phyloP scores from a whole-genome alignment of 1,284 basidiomycete species.

The Cutaneotrichosporon mucoides region DNA sequence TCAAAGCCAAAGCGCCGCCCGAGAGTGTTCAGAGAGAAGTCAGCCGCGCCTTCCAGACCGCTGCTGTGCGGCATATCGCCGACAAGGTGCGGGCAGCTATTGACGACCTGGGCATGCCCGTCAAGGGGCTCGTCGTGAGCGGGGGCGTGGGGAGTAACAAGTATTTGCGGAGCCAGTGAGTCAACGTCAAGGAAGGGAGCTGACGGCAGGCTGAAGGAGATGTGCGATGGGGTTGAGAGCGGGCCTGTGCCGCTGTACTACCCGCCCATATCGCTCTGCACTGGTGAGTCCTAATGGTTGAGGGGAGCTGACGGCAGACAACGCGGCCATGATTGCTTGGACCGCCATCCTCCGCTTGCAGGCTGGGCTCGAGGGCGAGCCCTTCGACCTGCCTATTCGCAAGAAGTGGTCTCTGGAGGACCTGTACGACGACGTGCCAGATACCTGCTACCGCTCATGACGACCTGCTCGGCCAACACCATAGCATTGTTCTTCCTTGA shows the following conservation, averaged over 20 bases:
- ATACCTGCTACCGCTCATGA: not conserved
- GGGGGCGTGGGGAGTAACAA: slow-evolving; percentile 87
- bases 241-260: slow-evolving; percentile 48
- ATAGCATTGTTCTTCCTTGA: no score
- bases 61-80: slow-evolving; percentile 67
- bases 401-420: slow-evolving; percentile 50
- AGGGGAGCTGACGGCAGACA: slow-evolving; percentile 57
- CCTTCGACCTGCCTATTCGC: slow-evolving; percentile 39
- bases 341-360: slow-evolving; percentile 76
- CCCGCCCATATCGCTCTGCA: slow-evolving; percentile 73
- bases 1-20: no score
- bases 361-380: slow-evolving; percentile 57
- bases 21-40: slow-evolving; percentile 46
- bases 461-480: no score
- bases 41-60: slow-evolving; percentile 67
- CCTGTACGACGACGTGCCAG: slow-evolving; percentile 54
- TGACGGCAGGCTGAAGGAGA: slow-evolving; percentile 21
- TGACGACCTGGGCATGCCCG: slow-evolving; percentile 50
- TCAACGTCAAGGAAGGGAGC: not conserved
- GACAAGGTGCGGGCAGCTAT: slow-evolving; percentile 66
- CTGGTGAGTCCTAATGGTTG: slow-evolving; percentile 55
- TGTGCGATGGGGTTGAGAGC: slow-evolving; percentile 16
- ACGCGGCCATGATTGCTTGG: slow-evolving; percentile 93
- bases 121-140: slow-evolving; percentile 65
- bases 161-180: slow-evolving; percentile 62